These are phyloP conservation scores for Candida xiaguanensis DNA, from an alignment of 805 yeast genomes.

Conservation along the genomic window DNA sequence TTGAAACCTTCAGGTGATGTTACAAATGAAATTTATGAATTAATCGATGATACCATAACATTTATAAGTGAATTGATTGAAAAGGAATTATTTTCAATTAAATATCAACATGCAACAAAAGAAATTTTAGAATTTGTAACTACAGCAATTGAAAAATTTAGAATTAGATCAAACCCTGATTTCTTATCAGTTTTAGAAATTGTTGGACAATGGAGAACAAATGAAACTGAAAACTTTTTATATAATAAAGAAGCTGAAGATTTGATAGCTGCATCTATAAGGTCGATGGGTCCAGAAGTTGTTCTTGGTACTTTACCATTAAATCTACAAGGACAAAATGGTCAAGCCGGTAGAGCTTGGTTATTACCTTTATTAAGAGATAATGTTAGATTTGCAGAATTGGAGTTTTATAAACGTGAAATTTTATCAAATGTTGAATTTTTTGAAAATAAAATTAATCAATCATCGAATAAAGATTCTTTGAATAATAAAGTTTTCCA, in stretches of 20 bases:
- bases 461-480: slow-evolving; percentile 48
- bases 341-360: slow-evolving; percentile 90
- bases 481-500: slow-evolving; percentile 73
- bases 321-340: slow-evolving; percentile 55
- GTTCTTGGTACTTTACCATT: slow-evolving; percentile 75
- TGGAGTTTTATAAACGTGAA: slow-evolving; percentile 58
- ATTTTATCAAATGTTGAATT: slow-evolving; percentile 63
- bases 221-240: slow-evolving; percentile 65
- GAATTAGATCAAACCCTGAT: slow-evolving; percentile 67
- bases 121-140: slow-evolving; percentile 69
- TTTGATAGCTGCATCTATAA: slow-evolving; percentile 74
- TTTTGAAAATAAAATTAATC: slow-evolving; percentile 47
- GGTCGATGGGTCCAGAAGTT: slow-evolving; percentile 81
- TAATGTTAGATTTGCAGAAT: slow-evolving; percentile 66
- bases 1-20: slow-evolving; percentile 45
- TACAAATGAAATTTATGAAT: slow-evolving; percentile 49
- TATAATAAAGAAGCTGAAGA: slow-evolving; percentile 72
- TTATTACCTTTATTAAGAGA: slow-evolving; percentile 87
- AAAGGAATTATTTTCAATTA: slow-evolving; percentile 63
- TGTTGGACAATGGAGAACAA: slow-evolving; percentile 84
- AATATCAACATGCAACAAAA: slow-evolving; percentile 70
- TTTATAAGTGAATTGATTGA: slow-evolving; percentile 50
- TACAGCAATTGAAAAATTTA: slow-evolving; percentile 58
- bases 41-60: slow-evolving; percentile 50
- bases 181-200: slow-evolving; percentile 61